A percentile compares a stretch with the other conserved stretches of the same genome.
These are phyloP conservation scores for Eimeria nieschulzi DNA, from an alignment of 169 alveolate genomes.

Conservation along the genomic window DNA sequence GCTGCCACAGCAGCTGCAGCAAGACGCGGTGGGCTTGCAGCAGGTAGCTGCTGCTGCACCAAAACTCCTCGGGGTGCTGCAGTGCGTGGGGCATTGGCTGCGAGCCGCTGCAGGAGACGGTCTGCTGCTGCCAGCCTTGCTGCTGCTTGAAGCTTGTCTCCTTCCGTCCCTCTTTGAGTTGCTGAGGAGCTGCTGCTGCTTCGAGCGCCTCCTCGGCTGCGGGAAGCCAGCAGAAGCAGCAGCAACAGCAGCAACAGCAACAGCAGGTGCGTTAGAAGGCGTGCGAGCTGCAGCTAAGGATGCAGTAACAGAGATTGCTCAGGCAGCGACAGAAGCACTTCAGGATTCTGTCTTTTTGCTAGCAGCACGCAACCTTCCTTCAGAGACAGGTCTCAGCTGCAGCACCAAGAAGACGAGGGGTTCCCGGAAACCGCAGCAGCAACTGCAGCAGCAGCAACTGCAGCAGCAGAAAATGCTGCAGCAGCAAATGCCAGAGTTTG, in stretches of 20 bases:
- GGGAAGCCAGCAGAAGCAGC: background rate
- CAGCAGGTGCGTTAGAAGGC: background rate
- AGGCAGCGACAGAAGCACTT: constrained; percentile 19
- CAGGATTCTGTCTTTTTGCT: background rate
- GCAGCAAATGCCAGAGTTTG: too few relatives aligned
- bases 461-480: too few relatives aligned
- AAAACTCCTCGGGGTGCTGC: constrained; percentile 36
- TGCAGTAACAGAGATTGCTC: background rate
- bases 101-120: constrained; percentile 28
- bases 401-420: background rate
- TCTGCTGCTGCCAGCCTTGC: constrained; percentile 38
- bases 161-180: constrained; percentile 18
- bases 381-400: background rate
- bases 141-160: background rate
- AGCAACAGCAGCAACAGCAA: background rate
- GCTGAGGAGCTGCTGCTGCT: constrained; percentile 13
- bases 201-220: constrained; percentile 8
- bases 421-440: too few relatives aligned
- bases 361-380: constrained; percentile 10
- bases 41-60: background rate
- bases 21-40: background rate
- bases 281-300: background rate
- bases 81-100: constrained; percentile 16
- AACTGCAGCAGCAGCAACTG: too few relatives aligned
- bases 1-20: constrained; percentile 12